Percentiles rank a stretch among this genome's conserved stretches.
Evolutionary conservation across 345 rosid genomes (phyloP).

Genomic region (Eucalyptus urophylla): DNA sequence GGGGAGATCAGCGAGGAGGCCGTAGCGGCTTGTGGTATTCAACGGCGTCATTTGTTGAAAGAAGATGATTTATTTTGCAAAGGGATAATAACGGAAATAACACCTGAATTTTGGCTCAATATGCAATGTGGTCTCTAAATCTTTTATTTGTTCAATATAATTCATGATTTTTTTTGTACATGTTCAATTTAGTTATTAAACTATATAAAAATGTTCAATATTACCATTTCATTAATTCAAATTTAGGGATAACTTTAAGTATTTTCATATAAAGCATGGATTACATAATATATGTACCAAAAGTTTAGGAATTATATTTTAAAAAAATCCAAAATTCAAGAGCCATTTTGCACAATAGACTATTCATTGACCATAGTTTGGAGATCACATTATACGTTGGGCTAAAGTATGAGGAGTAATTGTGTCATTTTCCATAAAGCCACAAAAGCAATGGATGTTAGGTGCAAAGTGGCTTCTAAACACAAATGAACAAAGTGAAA

Average conservation of each 20-base stretch:
- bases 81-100: neutral
- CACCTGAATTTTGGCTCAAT: accelerated
- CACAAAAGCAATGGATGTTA: neutral
- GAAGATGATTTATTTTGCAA: neutral
- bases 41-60: neutral
- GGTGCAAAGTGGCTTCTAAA: neutral
- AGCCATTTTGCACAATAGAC: neutral
- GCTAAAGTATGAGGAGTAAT: neutral
- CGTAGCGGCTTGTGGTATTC: neutral
- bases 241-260: too few relatives aligned
- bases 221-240: neutral
- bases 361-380: too few relatives aligned
- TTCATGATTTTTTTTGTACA: accelerated
- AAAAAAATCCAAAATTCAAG: too few relatives aligned
- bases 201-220: neutral
- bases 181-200: too few relatives aligned
- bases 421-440: neutral
- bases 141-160: too few relatives aligned
- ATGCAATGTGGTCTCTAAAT: accelerated
- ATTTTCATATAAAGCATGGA: too few relatives aligned
- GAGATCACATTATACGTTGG: accelerated
- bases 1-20: neutral
- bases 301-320: accelerated
- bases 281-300: too few relatives aligned
- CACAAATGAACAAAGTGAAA: neutral